Base-by-base conservation (phyloP, 768 basidiomycete species). In the Hydnomerulius pinastri region DNA sequence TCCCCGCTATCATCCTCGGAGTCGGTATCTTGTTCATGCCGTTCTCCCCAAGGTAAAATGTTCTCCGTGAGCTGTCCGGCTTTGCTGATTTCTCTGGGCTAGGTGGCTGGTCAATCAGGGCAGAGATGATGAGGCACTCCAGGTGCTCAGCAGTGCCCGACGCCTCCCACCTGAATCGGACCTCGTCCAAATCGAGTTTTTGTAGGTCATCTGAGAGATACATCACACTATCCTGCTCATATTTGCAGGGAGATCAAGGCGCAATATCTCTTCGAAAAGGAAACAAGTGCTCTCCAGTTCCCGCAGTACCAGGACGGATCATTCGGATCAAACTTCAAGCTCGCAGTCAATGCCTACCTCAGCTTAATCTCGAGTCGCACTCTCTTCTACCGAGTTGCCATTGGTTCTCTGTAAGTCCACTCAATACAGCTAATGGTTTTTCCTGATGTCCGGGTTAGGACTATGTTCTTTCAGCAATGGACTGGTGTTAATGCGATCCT, bases 381-480 rank as follows among this genome's bases (percentile, higher is more conserved):
- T 40, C 69, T 90, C 23, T 66, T 89, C 39, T 80, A 77, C 60
- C 78, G 89, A 28, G 77, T 87, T 7, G 77, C 77, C 23, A 76
- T 87, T 39, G 85, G 83, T 21, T 78, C 82, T 39, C 61, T 83
- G 76, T 78, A 49, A 59, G 76, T 64, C 12, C 42, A 35, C 24
- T 25, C 21, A 32, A 18, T 25, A 23, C 7, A n/a, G 5, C 40
- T 35, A 17, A 43, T 40, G 24, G 23, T 23, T 24, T 6, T 24
- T 39, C 27, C 4, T 38, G 61, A 38, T 59, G 18, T 23, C 12
- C 15, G 38, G 20, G 40, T 4, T 45, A 80, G 80, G 53, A 82
- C 73, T 35, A 92, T 85, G 87, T 86, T 84, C 72, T 90, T 87
- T 75, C 88, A 90, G 63, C 87, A 90, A 68, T 90, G 87, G 86